Evolutionary conservation across 1,284 basidiomycete species (phyloP).

Genomic region (Heterobasidion occidentale): DNA sequence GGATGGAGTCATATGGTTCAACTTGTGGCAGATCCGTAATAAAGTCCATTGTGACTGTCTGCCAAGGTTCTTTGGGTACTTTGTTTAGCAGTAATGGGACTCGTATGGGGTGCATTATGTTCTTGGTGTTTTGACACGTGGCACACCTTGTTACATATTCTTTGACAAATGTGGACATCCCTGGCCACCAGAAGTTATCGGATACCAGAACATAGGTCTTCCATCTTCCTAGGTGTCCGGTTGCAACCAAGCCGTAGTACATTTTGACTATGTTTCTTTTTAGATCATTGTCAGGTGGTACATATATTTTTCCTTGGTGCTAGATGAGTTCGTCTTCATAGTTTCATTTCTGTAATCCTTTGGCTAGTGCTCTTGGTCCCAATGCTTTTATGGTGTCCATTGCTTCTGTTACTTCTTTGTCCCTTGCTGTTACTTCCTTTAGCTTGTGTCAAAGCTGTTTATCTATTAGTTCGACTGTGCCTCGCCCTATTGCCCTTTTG

Average conservation of each 20-base stretch:
- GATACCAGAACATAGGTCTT: background rate
- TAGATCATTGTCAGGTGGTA: background rate
- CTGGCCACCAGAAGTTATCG: background rate
- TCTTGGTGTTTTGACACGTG: background rate
- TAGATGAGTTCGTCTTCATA: background rate
- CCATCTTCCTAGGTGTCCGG: background rate
- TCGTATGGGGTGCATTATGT: background rate
- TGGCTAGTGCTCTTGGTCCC: background rate
- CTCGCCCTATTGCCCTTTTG: background rate
- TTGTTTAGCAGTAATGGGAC: background rate
- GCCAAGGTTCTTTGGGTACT: background rate
- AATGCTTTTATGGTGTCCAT: background rate
- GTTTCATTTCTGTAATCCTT: background rate
- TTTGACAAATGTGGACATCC: background rate
- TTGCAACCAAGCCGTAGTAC: background rate
- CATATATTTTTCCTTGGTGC: background rate
- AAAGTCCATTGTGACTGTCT: background rate
- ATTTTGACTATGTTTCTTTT: background rate
- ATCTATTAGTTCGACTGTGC: background rate
- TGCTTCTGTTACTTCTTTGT: background rate
- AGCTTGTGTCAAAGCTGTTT: background rate
- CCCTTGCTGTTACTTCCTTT: background rate
- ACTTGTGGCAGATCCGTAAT: background rate
- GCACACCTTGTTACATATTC: background rate
- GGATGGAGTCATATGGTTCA: background rate